phyloP scores from a whole-genome alignment of 371 early-diverging fungal genomes.

The Blakeslea trispora region DNA sequence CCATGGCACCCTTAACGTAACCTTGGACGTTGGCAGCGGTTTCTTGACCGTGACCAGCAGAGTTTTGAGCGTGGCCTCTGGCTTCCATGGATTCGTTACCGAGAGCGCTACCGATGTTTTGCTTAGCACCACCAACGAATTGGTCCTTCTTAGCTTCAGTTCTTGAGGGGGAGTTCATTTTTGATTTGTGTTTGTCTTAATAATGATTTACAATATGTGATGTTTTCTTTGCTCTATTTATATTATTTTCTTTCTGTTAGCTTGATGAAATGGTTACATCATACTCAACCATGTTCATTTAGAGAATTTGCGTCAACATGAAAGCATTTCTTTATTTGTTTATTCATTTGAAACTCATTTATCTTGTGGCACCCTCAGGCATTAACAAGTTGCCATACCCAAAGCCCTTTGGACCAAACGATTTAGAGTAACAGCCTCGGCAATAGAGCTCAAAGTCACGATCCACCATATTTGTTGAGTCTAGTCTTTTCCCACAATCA shows the following conservation, averaged over 20 bases:
- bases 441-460: conserved; percentile 48
- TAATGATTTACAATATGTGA: not conserved
- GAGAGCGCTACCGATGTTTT: conserved; percentile 38
- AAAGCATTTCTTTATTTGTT: not conserved
- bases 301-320: conserved; percentile 6
- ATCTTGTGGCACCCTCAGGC: conserved; percentile 35
- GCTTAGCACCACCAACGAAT: conserved; percentile 44
- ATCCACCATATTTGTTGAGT: conserved; percentile 54
- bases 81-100: conserved; percentile 50
- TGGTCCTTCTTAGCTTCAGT: conserved; percentile 35
- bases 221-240: not conserved
- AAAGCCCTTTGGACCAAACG: conserved; percentile 49
- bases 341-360: not conserved
- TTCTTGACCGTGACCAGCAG: conserved; percentile 24
- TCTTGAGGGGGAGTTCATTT: conserved; percentile 25
- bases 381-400: conserved; percentile 32
- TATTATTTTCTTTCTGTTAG: not conserved
- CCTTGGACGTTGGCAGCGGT: conserved; percentile 22
- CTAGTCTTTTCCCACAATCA: conserved; percentile 45
- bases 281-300: not conserved
- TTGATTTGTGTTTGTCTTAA: not conserved
- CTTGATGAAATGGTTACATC: not conserved
- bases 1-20: conserved; percentile 20
- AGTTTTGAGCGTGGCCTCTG: conserved; percentile 37
- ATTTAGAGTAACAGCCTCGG: conserved; percentile 46